phyloP scores from a whole-genome alignment of 176 grass and related monocot species.

The Puya raimondii region DNA sequence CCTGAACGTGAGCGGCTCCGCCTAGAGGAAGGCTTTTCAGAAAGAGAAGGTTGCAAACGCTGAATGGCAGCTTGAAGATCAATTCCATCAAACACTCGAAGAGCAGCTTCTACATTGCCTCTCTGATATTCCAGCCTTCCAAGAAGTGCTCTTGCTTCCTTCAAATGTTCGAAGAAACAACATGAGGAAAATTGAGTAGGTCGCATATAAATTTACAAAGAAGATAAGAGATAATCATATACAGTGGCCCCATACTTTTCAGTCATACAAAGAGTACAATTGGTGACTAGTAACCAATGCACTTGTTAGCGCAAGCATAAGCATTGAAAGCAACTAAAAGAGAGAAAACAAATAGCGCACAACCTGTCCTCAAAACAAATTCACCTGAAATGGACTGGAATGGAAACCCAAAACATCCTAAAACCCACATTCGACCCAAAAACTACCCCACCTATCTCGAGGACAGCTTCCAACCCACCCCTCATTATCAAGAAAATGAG shows the following conservation, averaged over 20 bases:
- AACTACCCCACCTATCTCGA: too few species aligned
- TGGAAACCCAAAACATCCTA: too few species aligned
- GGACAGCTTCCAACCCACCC: too few species aligned
- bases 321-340: too few species aligned
- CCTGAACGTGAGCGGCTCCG: constrained; percentile 41
- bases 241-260: not conserved
- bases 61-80: constrained; percentile 84
- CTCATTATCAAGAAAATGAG: too few species aligned
- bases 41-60: constrained; percentile 66
- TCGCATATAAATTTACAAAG: constrained; percentile 9
- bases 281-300: not conserved
- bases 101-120: constrained; percentile 87
- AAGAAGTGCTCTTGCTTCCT: constrained; percentile 92
- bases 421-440: too few species aligned
- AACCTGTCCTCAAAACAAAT: too few species aligned
- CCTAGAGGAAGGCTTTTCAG: constrained; percentile 50
- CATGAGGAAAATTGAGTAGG: not conserved
- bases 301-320: too few species aligned
- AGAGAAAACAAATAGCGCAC: too few species aligned
- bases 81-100: constrained; percentile 85
- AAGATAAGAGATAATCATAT: constrained; percentile 4
- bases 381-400: too few species aligned
- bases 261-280: not conserved
- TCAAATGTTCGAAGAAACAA: constrained; percentile 7
- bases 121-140: constrained; percentile 94